A percentile compares a stretch with the other conserved stretches of the same genome.
These are phyloP conservation scores for Aspergillus alliaceus DNA, from an alignment of 2,329 filamentous ascomycete species.

Conservation along the genomic window DNA sequence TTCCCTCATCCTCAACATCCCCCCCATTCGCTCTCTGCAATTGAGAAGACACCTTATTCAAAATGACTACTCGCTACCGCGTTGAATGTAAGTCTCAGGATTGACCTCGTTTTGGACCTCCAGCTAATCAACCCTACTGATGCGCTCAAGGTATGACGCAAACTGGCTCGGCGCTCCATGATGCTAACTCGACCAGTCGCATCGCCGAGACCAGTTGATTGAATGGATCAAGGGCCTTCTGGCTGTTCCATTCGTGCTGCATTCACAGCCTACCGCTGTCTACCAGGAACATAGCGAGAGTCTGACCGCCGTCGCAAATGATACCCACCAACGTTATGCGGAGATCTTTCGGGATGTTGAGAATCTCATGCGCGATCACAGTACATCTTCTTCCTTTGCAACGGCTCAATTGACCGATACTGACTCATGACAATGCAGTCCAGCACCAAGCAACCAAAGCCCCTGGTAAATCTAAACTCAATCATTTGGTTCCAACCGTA, in stretches of 20 bases:
- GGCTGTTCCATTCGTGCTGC: constrained; percentile 92
- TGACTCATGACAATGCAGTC: constrained; percentile 50
- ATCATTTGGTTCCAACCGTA: constrained; percentile 84
- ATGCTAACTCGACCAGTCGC: constrained; percentile 57
- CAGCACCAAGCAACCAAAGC: constrained; percentile 66
- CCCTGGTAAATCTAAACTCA: constrained; percentile 79
- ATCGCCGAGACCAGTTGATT: constrained; percentile 84
- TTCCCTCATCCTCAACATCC: not conserved
- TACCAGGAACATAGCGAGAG: constrained; percentile 67
- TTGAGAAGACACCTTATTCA: not conserved
- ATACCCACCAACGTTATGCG: constrained; percentile 83
- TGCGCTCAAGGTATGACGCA: constrained; percentile 58
- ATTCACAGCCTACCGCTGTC: constrained; percentile 88
- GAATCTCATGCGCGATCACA: constrained; percentile 86
- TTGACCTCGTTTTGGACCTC: not conserved
- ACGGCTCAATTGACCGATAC: not conserved
- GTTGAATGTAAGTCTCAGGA: constrained; percentile 66
- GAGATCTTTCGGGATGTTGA: constrained; percentile 97
- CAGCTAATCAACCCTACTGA: constrained; percentile 45
- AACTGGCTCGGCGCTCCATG: not conserved
- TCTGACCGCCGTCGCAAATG: constrained; percentile 71
- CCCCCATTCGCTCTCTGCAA: not conserved
- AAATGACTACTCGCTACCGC: constrained; percentile 51
- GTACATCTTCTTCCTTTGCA: constrained; percentile 45
- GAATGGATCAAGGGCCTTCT: constrained; percentile 97